Evolutionary conservation across 176 grass and related monocot species (phyloP), one percentile per base, ranked within the genome.

Genomic region (Ampelocalamus luodianensis): DNA sequence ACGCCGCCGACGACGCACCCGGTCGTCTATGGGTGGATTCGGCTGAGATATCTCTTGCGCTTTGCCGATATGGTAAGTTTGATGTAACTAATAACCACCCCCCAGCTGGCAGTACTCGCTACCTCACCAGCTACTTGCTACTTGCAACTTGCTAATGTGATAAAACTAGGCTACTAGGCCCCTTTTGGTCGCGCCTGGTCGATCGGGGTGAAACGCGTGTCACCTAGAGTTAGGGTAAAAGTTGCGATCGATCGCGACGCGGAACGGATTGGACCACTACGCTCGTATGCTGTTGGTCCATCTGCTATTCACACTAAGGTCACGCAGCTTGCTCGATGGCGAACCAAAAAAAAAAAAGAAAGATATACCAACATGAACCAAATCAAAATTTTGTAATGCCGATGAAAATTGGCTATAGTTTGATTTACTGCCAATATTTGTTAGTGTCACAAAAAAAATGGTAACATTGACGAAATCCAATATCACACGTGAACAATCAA

Each of bases 1-100:
- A 85, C 69, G 27, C 22, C 63, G 73, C 36, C 64, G 63, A 44
- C 50, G 34, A 10, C 0, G 66, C 79, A 71, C 49, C 44, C 39
- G 39, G 22, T 18, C 11, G 12, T 15, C 6, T 13, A 23, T 10
- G 24, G 61, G 20, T 39, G 66, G 38, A n/a, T 23, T 23, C 39
- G 67, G 37, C 20, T 10, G 38, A 70, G 67, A 70, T 70, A 3
- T 56, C 53, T n/a, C 20, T 20, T 10, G 55, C 55, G 42, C 69
- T 71, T 71, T 46, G 71, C 45, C 15, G 71, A 51, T 54, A 56
- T 56, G 26, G 72, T 8, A 75, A 37, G 72, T 12, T 18, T 16
- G 72, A 37, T 50, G 48, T 55, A 38, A 75, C 72, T 38, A 56
- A 12, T 55, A 75, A 51, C 46, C 0, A 74, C 70, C n/a, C 3